These are phyloP conservation scores for Rhypophila decipiens DNA, from an alignment of 495 filamentous ascomycete species.

Conservation along the genomic window DNA sequence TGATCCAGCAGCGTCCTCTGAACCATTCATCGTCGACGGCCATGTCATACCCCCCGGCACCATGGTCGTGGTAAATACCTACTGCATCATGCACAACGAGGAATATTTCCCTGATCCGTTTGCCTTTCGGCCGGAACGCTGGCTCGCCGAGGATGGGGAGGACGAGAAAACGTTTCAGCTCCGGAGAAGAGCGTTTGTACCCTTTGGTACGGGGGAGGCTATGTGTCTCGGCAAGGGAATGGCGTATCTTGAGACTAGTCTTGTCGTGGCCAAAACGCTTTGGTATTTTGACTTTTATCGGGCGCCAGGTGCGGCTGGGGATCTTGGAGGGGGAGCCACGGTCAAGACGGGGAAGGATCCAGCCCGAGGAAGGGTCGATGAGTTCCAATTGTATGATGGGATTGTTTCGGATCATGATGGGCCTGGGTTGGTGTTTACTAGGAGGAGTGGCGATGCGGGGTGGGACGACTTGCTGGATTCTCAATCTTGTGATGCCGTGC, in stretches of 20 bases:
- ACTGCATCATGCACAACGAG: slow-evolving; percentile 36
- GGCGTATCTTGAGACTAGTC: slow-evolving; percentile 35
- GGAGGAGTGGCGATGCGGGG: not conserved
- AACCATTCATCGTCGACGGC: slow-evolving; percentile 33
- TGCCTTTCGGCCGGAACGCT: slow-evolving; percentile 37
- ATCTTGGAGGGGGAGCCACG: slow-evolving; percentile 10
- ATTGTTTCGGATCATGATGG: slow-evolving; percentile 19
- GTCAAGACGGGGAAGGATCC: not conserved
- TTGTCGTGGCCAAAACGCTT: slow-evolving; percentile 24
- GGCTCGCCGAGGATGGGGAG: slow-evolving; percentile 17
- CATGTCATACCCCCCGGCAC: slow-evolving; percentile 22
- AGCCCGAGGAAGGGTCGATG: slow-evolving; percentile 4
- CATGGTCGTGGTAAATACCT: slow-evolving; percentile 32
- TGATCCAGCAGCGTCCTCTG: slow-evolving; percentile 29
- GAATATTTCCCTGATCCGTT: slow-evolving; percentile 36
- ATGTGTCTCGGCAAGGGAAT: slow-evolving; percentile 40
- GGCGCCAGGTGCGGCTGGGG: slow-evolving; percentile 11
- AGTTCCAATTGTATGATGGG: slow-evolving; percentile 14
- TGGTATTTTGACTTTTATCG: slow-evolving; percentile 28
- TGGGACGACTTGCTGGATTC: slow-evolving; percentile 8
- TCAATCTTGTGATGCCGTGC: too few species aligned
- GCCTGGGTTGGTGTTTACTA: slow-evolving; percentile 22
- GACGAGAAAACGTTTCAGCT: slow-evolving; percentile 1
- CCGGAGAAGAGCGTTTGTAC: slow-evolving; percentile 25
- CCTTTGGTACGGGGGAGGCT: slow-evolving; percentile 38